Percentiles rank a stretch among this genome's conserved stretches.
These are phyloP conservation scores for Cercospora zeae-maydis DNA, from an alignment of 2,329 filamentous ascomycete genomes.

Conservation along the genomic window DNA sequence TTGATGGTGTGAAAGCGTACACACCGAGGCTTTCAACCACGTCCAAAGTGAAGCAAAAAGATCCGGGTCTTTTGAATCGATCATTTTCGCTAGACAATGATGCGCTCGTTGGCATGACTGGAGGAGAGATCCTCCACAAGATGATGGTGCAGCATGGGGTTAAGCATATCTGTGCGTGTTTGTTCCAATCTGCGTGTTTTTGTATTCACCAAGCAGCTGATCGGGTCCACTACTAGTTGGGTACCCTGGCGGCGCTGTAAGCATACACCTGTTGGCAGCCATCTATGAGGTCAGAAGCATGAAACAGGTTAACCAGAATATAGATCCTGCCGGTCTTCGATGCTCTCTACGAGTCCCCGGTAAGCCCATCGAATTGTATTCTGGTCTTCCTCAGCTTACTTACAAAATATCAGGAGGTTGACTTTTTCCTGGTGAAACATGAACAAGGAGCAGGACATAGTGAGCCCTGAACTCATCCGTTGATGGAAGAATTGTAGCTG, in stretches of 20 bases:
- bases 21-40: too few species aligned
- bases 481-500: background rate
- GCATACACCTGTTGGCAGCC: background rate
- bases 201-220: too few species aligned
- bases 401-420: background rate
- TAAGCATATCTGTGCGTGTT: conserved; percentile 62
- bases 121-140: conserved; percentile 95
- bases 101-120: conserved; percentile 68
- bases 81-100: too few species aligned
- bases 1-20: too few species aligned
- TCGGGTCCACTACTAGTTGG: background rate
- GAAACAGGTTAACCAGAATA: background rate
- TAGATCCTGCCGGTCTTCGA: background rate
- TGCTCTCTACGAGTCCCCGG: background rate
- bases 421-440: background rate
- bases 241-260: background rate
- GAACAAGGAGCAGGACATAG: background rate
- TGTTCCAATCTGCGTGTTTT: too few species aligned
- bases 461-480: background rate
- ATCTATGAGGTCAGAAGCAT: too few species aligned
- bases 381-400: background rate
- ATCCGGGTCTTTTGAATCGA: too few species aligned
- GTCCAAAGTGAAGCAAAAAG: too few species aligned
- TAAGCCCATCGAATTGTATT: background rate
- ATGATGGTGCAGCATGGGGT: conserved; percentile 94